These are phyloP conservation scores for Syncephalastrum sp. DNA, from an alignment of 371 early-diverging fungal genomes.

Conservation along the genomic window DNA sequence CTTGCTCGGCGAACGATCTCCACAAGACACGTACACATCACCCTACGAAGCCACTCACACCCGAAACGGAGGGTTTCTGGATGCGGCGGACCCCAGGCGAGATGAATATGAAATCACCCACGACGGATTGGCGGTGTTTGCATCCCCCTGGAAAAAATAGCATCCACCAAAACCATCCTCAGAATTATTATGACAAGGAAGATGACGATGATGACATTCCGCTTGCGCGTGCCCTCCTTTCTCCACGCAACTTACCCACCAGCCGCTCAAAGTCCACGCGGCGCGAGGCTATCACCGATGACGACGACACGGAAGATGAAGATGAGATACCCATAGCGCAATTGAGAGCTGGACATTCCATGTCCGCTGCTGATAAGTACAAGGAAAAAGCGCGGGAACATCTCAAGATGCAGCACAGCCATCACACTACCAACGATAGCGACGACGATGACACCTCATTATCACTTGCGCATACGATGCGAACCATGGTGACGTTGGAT, in stretches of 20 bases:
- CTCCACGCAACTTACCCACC: background rate
- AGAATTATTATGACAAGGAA: background rate
- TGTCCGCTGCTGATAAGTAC: conserved; percentile 9
- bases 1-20: background rate
- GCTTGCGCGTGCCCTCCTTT: conserved; percentile 2
- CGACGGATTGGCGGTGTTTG: too few species aligned
- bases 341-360: background rate
- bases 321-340: conserved; percentile 4
- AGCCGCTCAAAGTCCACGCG: background rate
- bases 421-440: background rate
- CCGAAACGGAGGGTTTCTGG: background rate
- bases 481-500: conserved; percentile 2
- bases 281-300: conserved; percentile 2
- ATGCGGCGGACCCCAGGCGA: too few species aligned
- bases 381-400: conserved; percentile 6
- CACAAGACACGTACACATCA: background rate
- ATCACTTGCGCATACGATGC: conserved; percentile 11
- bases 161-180: background rate
- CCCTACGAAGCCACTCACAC: background rate
- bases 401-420: background rate
- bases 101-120: too few species aligned
- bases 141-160: background rate
- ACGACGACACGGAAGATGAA: conserved; percentile 2
- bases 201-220: conserved; percentile 16
- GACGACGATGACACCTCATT: conserved; percentile 4